Evolutionary conservation across 352 stramenopile species (phyloP).

Genomic region (Globisporangium lucens): DNA sequence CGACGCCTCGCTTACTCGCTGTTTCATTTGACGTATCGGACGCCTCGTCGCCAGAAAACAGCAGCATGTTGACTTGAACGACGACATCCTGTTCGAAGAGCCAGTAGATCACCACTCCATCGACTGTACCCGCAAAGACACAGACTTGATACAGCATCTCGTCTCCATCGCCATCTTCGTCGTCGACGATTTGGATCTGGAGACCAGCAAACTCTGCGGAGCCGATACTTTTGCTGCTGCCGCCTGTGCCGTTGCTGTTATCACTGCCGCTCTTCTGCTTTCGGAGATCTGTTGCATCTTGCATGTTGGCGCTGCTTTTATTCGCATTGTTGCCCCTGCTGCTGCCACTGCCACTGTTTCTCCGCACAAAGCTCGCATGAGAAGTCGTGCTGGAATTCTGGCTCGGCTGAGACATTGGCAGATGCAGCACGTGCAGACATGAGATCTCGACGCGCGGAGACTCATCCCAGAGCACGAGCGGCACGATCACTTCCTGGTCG

Average conservation of each 20-base stretch:
- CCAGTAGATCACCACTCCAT: conserved; percentile 72
- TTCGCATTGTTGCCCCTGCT: conserved; percentile 2
- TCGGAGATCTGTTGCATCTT: background rate
- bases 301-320: background rate
- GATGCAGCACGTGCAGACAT: conserved; percentile 56
- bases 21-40: background rate
- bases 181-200: conserved; percentile 42
- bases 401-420: conserved; percentile 65
- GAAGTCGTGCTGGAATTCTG: conserved; percentile 51
- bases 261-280: background rate
- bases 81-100: conserved; percentile 56
- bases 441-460: conserved; percentile 48
- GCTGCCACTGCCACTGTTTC: conserved; percentile 11
- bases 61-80: conserved; percentile 64
- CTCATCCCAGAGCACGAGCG: conserved; percentile 69
- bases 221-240: background rate
- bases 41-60: conserved; percentile 29
- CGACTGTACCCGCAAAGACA: conserved; percentile 66
- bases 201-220: conserved; percentile 11
- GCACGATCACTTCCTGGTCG: conserved; percentile 48
- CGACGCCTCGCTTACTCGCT: background rate
- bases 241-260: background rate
- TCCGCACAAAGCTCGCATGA: conserved; percentile 26
- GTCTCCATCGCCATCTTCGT: conserved; percentile 29
- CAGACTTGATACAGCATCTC: conserved; percentile 48